Conservation (phyloP, 1,139 yeast genomes). For the Groenewaldozyma auringiensis region DNA sequence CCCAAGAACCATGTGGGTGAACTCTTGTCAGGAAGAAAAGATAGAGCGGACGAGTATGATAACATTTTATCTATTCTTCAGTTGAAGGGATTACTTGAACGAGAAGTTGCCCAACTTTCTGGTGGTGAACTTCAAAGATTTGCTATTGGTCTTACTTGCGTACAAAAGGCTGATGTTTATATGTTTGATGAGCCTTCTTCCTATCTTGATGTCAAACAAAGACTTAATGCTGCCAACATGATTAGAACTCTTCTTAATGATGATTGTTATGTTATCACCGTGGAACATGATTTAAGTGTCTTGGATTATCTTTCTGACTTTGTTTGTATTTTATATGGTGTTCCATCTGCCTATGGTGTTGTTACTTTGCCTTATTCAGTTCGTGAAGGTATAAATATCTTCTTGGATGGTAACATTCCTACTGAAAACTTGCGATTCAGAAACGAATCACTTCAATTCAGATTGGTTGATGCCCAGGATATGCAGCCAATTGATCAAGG, state of each 20-base stretch:
- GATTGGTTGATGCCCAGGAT: constrained; percentile 82
- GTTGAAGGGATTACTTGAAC: constrained; percentile 60
- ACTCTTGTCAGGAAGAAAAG: constrained; percentile 64
- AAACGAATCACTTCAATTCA: constrained; percentile 88
- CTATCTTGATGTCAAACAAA: constrained; percentile 94
- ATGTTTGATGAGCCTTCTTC: constrained; percentile 99
- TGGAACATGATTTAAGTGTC: constrained; percentile 97
- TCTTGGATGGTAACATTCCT: constrained; percentile 95
- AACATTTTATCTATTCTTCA: constrained; percentile 63
- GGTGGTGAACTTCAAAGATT: constrained; percentile 99
- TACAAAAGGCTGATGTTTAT: constrained; percentile 88
- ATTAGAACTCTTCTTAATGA: constrained; percentile 77
- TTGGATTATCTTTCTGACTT: constrained; percentile 93
- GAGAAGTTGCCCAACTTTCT: constrained; percentile 82
- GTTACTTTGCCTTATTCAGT: constrained; percentile 93
- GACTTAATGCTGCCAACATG: constrained; percentile 93
- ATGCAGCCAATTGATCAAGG: constrained; percentile 69
- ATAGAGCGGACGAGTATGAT: constrained; percentile 56
- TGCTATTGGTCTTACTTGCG: constrained; percentile 96
- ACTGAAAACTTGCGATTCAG: constrained; percentile 95
- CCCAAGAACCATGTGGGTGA: constrained; percentile 84
- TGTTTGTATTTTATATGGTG: constrained; percentile 93
- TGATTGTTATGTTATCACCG: constrained; percentile 80
- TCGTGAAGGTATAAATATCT: constrained; percentile 97
- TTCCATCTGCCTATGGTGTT: constrained; percentile 96